These are phyloP conservation scores for Oryza rufipogon DNA, from an alignment of 176 grass and related monocot species.

Conservation along the genomic window DNA sequence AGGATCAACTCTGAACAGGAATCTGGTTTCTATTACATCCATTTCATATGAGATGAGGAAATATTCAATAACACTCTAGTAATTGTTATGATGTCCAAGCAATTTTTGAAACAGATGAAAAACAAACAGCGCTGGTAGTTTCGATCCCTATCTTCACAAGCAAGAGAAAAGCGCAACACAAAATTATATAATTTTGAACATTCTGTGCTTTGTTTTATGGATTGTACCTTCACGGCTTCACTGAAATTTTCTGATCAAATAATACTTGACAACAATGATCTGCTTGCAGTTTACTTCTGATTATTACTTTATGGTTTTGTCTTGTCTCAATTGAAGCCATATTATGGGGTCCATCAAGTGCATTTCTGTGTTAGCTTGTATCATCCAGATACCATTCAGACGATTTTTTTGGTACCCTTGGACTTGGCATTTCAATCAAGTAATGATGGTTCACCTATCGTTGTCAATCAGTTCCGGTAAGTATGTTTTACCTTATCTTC, in stretches of 20 bases:
- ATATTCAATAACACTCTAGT: constrained; percentile 81
- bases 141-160: neutral
- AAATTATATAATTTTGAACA: neutral
- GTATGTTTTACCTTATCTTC: constrained; percentile 15
- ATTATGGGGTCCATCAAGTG: constrained; percentile 11
- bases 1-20: constrained; percentile 63
- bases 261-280: neutral
- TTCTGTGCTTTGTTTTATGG: constrained; percentile 1
- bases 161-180: neutral
- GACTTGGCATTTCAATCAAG: constrained; percentile 15
- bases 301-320: neutral
- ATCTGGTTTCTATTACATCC: constrained; percentile 83
- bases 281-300: neutral
- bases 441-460: constrained; percentile 16
- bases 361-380: neutral
- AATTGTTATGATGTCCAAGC: neutral
- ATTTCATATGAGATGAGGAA: constrained; percentile 95
- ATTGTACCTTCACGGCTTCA: constrained; percentile 1
- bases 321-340: neutral
- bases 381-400: neutral
- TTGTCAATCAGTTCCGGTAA: constrained; percentile 9
- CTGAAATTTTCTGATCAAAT: neutral
- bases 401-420: constrained; percentile 9
- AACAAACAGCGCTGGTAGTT: neutral
- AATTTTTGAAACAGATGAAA: neutral